Evolutionary conservation across 257 asterid species (phyloP), one percentile per base, ranked within the genome.

Genomic region (Petunia secreta): DNA sequence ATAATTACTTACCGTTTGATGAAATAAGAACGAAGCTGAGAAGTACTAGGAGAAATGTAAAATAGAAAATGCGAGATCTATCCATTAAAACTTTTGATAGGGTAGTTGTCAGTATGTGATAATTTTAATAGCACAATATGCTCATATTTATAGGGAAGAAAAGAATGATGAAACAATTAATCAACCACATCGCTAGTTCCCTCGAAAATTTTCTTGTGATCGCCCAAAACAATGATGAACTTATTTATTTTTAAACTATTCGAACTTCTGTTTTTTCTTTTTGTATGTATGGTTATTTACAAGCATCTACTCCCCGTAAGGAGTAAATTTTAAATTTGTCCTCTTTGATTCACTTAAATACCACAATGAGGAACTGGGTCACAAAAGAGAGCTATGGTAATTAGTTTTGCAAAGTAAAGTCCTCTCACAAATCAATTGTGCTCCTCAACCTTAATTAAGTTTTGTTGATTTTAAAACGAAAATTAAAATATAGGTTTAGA

Each of bases 91-190:
- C 53, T 7, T 46, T 46, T 46, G 53, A 46, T 46, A 1, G 1
- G 10, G 2, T 46, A 6, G 53, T 46, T 66, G 25, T 7, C 13
- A 66, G 25, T 41, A 16, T 8, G 40, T 68, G 75, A 8, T 44
- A 34, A 44, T 8, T 5, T 16, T 16, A 0, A 25, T 9, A 68
- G 40, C 57, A 44, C 15, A 68, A 16, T 44, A 68, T 44, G 57
- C 16, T 68, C 16, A 16, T 68, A 67, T 68, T 44, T 68, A 68
- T 68, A 44, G 75, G 38, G 40, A 68, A 44, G n/a, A 65, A 36
- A 40, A 68, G 8, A 44, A 68, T 16, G n/a, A 4, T 44, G 39
- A 68, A 68, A 44, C 40, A 8, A 44, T 9, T 3, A n/a, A 16
- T 66, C 14, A 66, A 40, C 3, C 8, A 7, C 37, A 66, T 15